Conservation (phyloP, 305 asterid species). For the Rubia tinctorum region DNA sequence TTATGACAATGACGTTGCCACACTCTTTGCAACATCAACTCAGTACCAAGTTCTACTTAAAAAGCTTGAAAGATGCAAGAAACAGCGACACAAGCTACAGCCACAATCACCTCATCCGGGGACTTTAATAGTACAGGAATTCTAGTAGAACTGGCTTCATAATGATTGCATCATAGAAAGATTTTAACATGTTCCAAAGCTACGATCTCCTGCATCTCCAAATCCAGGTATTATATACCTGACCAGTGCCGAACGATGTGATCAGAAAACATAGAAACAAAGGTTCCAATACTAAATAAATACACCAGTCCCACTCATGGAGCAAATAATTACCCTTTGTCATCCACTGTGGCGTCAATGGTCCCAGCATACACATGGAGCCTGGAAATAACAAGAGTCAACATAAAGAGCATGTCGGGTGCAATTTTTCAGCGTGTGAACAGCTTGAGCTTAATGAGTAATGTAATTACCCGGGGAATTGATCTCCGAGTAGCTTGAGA, state of each 20-base stretch:
- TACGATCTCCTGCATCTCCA: slow-evolving; percentile 96
- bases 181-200: slow-evolving; percentile 65
- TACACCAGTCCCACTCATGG: background rate
- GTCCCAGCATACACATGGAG: slow-evolving; percentile 89
- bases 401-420: background rate
- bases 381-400: slow-evolving; percentile 40
- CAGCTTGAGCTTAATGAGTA: background rate
- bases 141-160: too few species aligned
- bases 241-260: slow-evolving; percentile 19
- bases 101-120: too few species aligned
- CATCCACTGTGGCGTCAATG: slow-evolving; percentile 71
- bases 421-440: too few species aligned
- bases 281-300: background rate
- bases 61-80: too few species aligned
- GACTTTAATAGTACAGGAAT: too few species aligned
- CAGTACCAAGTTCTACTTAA: too few species aligned
- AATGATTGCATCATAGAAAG: too few species aligned
- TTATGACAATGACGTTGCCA: too few species aligned
- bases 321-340: slow-evolving; percentile 57
- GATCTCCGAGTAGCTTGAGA: slow-evolving; percentile 73
- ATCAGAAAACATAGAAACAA: slow-evolving; percentile 1
- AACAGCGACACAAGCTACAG: too few species aligned
- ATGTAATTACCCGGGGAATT: slow-evolving; percentile 72
- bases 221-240: slow-evolving; percentile 93
- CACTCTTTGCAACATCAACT: too few species aligned